phyloP scores from a whole-genome alignment of 139 green algal genomes.

The Eudorina sp. region DNA sequence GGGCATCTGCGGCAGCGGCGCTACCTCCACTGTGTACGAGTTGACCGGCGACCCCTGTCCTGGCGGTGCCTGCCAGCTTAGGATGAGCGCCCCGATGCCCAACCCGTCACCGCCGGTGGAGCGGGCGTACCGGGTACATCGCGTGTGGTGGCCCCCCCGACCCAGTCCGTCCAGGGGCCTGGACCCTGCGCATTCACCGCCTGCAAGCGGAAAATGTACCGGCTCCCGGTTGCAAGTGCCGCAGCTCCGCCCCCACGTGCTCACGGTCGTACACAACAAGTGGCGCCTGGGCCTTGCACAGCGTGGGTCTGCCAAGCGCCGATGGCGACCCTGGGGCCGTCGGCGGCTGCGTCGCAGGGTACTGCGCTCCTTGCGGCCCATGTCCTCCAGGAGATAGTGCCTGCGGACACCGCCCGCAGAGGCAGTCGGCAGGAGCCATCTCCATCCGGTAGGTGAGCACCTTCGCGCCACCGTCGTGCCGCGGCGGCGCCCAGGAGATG shows the following conservation, averaged over 20 bases:
- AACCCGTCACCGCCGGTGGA: conserved; percentile 19
- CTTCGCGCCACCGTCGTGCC: conserved; percentile 71
- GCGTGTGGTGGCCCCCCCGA: conserved; percentile 19
- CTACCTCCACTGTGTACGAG: conserved; percentile 62
- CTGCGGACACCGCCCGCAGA: conserved; percentile 19
- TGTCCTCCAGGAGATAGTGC: neutral
- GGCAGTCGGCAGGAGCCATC: conserved; percentile 48
- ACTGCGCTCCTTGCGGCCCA: neutral
- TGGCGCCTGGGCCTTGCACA: conserved; percentile 18
- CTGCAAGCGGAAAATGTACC: conserved; percentile 70
- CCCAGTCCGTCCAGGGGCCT: conserved; percentile 59
- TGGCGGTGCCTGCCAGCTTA: conserved; percentile 62
- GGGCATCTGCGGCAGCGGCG: conserved; percentile 38
- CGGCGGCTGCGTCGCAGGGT: neutral
- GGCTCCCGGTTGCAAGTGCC: conserved; percentile 55
- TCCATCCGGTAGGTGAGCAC: conserved; percentile 73
- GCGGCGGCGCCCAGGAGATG: conserved; percentile 65
- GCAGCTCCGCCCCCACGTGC: conserved; percentile 32
- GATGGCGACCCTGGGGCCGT: neutral
- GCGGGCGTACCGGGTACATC: conserved; percentile 33
- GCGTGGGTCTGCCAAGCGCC: neutral
- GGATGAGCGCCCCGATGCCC: conserved; percentile 37
- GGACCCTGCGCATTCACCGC: conserved; percentile 69
- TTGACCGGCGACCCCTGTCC: conserved; percentile 63
- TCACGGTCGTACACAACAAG: conserved; percentile 35